phyloP scores from a whole-genome alignment of 148 eudicot species.

The Vaccinium darrowii region DNA sequence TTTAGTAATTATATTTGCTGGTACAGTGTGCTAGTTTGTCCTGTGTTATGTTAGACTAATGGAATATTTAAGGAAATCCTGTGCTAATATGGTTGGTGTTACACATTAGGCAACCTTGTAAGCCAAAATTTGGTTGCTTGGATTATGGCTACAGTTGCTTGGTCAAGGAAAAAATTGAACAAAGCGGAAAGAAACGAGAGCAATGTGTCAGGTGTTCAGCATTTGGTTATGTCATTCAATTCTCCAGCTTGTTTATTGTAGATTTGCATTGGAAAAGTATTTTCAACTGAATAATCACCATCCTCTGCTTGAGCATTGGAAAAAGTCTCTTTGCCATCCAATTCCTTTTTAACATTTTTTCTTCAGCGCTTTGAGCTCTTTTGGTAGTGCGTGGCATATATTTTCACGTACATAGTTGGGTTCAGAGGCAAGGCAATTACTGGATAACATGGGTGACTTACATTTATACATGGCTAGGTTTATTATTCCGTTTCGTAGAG shows the following conservation, averaged over 20 bases:
- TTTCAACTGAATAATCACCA: conserved; percentile 6
- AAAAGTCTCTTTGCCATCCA: not conserved
- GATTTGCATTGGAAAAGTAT: not conserved
- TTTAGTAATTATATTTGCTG: not conserved
- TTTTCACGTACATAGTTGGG: not conserved
- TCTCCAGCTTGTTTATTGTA: not conserved
- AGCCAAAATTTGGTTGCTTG: conserved; percentile 8
- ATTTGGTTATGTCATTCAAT: not conserved
- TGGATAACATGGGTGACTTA: not conserved
- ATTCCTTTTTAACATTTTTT: not conserved
- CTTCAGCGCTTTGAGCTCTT: not conserved
- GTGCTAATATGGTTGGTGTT: not conserved
- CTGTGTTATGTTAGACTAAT: not conserved
- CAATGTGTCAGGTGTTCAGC: not conserved
- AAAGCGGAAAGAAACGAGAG: not conserved
- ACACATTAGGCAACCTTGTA: not conserved
- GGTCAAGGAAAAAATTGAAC: not conserved
- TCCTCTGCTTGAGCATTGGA: not conserved
- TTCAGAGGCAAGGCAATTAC: not conserved
- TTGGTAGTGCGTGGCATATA: not conserved
- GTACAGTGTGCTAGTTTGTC: conserved; percentile 1
- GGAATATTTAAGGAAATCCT: not conserved
- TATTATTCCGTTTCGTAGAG: not conserved
- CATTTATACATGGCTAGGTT: not conserved
- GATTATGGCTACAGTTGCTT: not conserved